Conservation (phyloP, 257 asterid genomes). For the Verbascum thapsus region DNA sequence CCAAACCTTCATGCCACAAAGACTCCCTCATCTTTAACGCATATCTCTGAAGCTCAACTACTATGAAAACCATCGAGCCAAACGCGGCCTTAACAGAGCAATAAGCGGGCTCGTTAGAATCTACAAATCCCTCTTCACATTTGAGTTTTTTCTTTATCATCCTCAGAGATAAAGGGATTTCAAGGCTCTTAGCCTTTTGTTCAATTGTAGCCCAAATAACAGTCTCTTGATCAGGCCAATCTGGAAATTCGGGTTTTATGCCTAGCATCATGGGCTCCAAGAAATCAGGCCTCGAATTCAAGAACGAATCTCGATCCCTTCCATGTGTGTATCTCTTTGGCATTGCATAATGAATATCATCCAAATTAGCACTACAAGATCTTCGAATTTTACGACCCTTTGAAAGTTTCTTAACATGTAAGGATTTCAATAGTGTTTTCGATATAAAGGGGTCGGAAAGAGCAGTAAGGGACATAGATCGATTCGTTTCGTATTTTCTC, state of each 20-base stretch:
- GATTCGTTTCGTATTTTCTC: conserved; percentile 26
- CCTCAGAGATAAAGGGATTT: conserved; percentile 74
- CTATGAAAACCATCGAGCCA: conserved; percentile 68
- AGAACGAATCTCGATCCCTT: conserved; percentile 36
- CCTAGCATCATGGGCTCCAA: conserved; percentile 86
- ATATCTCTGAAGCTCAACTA: conserved; percentile 71
- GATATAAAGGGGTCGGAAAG: conserved; percentile 37
- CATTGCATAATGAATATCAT: conserved; percentile 36
- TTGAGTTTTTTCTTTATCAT: conserved; percentile 77
- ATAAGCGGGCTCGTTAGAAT: conserved; percentile 34
- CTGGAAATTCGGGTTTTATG: conserved; percentile 70
- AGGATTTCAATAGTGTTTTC: conserved; percentile 36
- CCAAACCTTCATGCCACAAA: conserved; percentile 61
- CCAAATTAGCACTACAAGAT: conserved; percentile 49
- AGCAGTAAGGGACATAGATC: conserved; percentile 15
- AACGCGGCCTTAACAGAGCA: conserved; percentile 68
- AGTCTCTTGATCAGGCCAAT: conserved; percentile 67
- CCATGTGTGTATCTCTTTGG: conserved; percentile 31
- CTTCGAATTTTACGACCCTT: conserved; percentile 34
- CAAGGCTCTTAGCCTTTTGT: conserved; percentile 71
- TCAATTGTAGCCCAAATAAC: conserved; percentile 53
- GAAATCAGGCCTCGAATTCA: conserved; percentile 52
- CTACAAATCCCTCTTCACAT: conserved; percentile 36
- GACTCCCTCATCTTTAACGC: conserved; percentile 73
- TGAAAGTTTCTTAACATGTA: conserved; percentile 28